Evolutionary conservation across 805 yeast genomes (phyloP), one percentile per base, ranked within the genome.

Genomic region (Metschnikowia colocasiae): DNA sequence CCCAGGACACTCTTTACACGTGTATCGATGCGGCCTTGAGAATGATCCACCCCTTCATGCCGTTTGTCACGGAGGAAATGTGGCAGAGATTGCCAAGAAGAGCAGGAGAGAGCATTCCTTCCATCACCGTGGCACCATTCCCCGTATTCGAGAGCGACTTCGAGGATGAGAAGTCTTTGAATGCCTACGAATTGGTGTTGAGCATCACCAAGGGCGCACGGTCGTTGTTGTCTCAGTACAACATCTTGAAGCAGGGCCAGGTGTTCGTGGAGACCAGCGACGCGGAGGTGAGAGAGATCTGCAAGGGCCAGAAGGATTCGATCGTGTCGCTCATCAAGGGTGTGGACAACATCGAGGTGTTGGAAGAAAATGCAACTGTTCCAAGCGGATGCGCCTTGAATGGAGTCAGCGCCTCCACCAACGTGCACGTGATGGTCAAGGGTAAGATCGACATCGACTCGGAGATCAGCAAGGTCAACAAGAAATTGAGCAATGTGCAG

Each of bases 71-170:
- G 40, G 99, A 94, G 71, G 99, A 94, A 76, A 81, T 94, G 87
- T 94, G 97, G 97, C 99, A 94, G 75, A 87, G 98, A 71, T 75
- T 94, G 62, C 98, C 98, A 59, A 85, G 86, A 62, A 83, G 97
- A 64, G 78, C 80, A 6, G 72, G 82, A 45, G 97, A 87, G 59
- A 69, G 70, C 19, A 74, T 89, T 23, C 73, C 68, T 43, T 78
- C 97, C 18, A 89, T 94, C 65, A 83, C 82, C 43, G 80, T 81
- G 63, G 95, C 97, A 35, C 58, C 75, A 42, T 94, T 82, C 74
- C 99, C 99, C 48, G 78, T 68, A 46, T 84, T 74, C 67, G 72
- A 73, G 45, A 59, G 71, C 46, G 80, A 79, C 46, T 87, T 80
- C 52, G 82, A 80, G 63, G 82, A 91, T 59, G 73, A 60, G 23